phyloP scores from a whole-genome alignment of 1,139 yeast species.

The Diutina rugosa region DNA sequence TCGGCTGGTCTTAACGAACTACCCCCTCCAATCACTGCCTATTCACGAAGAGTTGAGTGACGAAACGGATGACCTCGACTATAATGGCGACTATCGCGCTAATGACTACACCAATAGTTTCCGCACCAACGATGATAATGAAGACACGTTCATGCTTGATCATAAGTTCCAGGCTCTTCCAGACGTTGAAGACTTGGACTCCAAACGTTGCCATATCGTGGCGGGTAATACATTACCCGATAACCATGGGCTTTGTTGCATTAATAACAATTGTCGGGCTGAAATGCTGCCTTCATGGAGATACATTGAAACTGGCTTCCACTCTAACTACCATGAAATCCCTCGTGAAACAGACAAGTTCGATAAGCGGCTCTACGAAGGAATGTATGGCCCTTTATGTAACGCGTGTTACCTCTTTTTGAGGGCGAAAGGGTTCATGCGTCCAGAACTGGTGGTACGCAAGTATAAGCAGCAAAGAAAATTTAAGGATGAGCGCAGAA shows the following conservation, averaged over 20 bases:
- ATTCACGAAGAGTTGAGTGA: constrained; percentile 8
- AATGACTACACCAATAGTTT: constrained; percentile 3
- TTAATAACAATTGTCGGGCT: constrained; percentile 32
- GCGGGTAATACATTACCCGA: constrained; percentile 21
- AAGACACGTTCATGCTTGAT: constrained; percentile 4
- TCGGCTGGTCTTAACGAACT: constrained; percentile 20
- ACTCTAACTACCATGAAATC: constrained; percentile 25
- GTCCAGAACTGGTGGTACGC: constrained; percentile 35
- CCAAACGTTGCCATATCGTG: constrained; percentile 31
- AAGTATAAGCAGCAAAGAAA: constrained; percentile 34
- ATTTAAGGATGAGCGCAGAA: constrained; percentile 21
- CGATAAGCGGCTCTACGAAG: constrained; percentile 29
- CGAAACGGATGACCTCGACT: constrained; percentile 8
- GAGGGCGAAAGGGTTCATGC: constrained; percentile 37
- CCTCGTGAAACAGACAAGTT: constrained; percentile 23
- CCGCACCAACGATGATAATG: background rate
- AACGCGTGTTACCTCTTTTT: constrained; percentile 37
- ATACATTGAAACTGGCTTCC: constrained; percentile 30
- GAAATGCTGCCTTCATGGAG: constrained; percentile 32
- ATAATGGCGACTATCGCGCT: constrained; percentile 12
- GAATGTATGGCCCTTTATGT: constrained; percentile 40
- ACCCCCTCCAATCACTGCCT: constrained; percentile 6
- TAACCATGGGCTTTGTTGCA: constrained; percentile 29
- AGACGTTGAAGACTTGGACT: constrained; percentile 32
- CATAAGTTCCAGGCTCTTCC: constrained; percentile 26